Evolutionary conservation across 257 asterid genomes (phyloP), one percentile per base, ranked within the genome.

Genomic region (Solanum pimpinellifolium): DNA sequence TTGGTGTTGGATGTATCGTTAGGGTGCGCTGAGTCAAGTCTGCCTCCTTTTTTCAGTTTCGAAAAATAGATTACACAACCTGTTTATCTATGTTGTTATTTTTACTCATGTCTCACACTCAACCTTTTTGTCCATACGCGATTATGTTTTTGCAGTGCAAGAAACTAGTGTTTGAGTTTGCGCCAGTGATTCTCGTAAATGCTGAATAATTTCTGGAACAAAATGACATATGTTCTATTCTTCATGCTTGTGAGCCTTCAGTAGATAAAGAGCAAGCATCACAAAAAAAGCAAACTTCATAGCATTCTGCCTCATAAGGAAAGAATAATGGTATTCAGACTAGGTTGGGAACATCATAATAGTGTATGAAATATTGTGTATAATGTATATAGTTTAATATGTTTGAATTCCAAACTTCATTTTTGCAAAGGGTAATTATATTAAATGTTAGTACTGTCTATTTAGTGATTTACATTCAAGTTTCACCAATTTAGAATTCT

Each of bases 131-230:
- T 75, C 21, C 0, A 1, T 4, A 75, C 33, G 20, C 7, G 9
- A 14, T 27, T 46, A 11, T 27, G 37, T 46, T 90, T 83, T 83
- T 88, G 90, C 96, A 97, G 99, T 97, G 99, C 75, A 95, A 97
- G 95, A 93, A 89, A 89, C 81, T 97, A 69, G 98, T 96, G 7
- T 93, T 96, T 72, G 98, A 95, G 92, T 97, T 95, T 76, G 95
- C 92, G 1, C 99, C 99, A 23, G 49, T 93, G 85, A 89, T 97
- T 89, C 94, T 97, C 12, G 85, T 92, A 49, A 94, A 96, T 39
- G 97, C 98, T 0, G 97, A 97, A 93, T 90, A 96, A 56, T 94
- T 93, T 93, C 90, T 96, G 89, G 98, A 96, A 90, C 88, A 89
- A 68, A 92, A 91, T 25, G 99, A 89, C 52, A 12, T 95, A 66